Base-by-base conservation (phyloP, 2,329 filamentous ascomycete genomes). In the Lachnellula suecica region DNA sequence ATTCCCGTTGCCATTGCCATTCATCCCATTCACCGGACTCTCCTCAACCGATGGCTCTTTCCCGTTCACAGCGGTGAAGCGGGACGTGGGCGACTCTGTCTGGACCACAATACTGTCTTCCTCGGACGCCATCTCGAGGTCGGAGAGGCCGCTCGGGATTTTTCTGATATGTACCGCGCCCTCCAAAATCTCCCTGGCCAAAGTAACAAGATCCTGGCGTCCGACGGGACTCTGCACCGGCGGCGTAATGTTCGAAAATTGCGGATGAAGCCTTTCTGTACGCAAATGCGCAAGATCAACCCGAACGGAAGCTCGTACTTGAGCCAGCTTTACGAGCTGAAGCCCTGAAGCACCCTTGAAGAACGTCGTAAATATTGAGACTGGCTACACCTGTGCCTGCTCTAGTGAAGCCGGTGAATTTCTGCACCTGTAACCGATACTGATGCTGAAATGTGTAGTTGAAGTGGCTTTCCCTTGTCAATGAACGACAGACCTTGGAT, bases 41-140 rank as follows among this genome's bases (percentile, higher is more conserved):
- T 40, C n/a, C 44, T 38, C 34, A 27, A 43, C 22, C 44, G 22
- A 10, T 22, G 57, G 58, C 24, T 66, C 63, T 29, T 63, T 63
- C 25, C 62, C 63, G 57, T 70, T 70, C 4, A 70, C 67, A 8
- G 67, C 67, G 2, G 67, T 70, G 45, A 70, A 70, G 42, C 67
- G 59, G 40, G 66, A 63, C 1, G 61, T 67, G 13, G 65, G 65
- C 27, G 65, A 61, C 38, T 67, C 63, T 4, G 54, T 57, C 40
- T 54, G 55, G 43, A 46, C 47, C 19, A 38, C 35, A 31, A 51
- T 48, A 8, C 47, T 52, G 41, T 56, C 41, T 31, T 62, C 63
- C 47, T 58, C 57, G 22, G 53, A 51, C 17, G 51, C 46, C 58
- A 61, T 62, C 22, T 53, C 50, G 15, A 22, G 37, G 15, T 29